These are phyloP conservation scores for Aspergillus oerlinghausenensis DNA, from an alignment of 2,329 filamentous ascomycete genomes.

Conservation along the genomic window DNA sequence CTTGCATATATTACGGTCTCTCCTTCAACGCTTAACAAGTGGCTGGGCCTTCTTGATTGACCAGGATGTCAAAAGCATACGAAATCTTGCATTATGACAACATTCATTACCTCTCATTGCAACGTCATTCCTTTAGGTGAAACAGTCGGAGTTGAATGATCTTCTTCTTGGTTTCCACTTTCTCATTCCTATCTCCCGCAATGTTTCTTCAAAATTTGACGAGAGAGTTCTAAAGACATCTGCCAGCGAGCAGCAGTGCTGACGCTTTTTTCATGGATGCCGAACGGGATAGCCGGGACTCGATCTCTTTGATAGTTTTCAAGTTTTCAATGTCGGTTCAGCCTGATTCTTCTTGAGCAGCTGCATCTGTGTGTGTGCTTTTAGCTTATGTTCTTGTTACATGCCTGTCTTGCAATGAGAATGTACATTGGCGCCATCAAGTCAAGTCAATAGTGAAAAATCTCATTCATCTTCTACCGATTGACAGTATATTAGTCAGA, in stretches of 20 bases:
- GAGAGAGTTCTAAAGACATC: slow-evolving; percentile 1
- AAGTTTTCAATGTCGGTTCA: neutral
- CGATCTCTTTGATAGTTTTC: neutral
- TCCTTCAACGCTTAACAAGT: slow-evolving; percentile 21
- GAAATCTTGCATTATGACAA: slow-evolving; percentile 22
- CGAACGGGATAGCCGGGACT: neutral
- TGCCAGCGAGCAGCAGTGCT: slow-evolving; percentile 13
- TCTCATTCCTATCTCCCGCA: slow-evolving; percentile 9
- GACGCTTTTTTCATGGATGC: slow-evolving; percentile 5
- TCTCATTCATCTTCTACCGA: neutral
- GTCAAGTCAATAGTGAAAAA: neutral
- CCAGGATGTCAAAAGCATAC: slow-evolving; percentile 25
- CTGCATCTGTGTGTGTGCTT: neutral
- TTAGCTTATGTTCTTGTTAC: neutral
- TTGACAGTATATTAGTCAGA: neutral
- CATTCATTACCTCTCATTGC: slow-evolving; percentile 18
- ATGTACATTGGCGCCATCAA: neutral
- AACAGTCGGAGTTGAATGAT: slow-evolving; percentile 17
- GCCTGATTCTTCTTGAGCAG: slow-evolving; percentile 14
- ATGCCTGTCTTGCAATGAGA: neutral
- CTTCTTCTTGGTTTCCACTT: slow-evolving; percentile 10
- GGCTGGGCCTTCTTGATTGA: slow-evolving; percentile 24
- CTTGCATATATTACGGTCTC: slow-evolving; percentile 18
- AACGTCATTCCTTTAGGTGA: slow-evolving; percentile 17
- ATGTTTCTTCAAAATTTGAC: neutral